phyloP scores from a whole-genome alignment of 1,284 basidiomycete species.

The Apiotrichum veenhuisii region DNA sequence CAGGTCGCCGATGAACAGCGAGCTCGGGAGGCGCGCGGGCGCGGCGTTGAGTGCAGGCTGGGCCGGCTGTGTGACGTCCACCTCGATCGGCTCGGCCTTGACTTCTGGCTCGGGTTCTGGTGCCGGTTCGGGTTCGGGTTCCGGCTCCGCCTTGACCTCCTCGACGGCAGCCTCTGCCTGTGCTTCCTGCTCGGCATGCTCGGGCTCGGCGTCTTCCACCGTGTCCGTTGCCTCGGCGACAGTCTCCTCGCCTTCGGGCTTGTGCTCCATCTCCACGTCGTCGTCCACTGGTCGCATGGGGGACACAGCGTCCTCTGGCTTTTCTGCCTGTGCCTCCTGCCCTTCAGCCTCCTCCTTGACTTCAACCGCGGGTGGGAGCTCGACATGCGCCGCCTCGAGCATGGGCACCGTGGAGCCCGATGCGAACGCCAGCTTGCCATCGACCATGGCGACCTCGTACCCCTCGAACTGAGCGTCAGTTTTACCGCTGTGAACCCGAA shows the following conservation, averaged over 20 bases:
- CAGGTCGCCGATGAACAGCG: constrained; percentile 92
- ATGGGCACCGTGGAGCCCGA: constrained; percentile 66
- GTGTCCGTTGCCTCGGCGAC: neutral
- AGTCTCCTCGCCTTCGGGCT: neutral
- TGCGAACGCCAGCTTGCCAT: constrained; percentile 74
- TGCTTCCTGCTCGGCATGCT: neutral
- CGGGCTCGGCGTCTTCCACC: neutral
- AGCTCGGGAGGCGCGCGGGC: constrained; percentile 69
- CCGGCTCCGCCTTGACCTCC: neutral
- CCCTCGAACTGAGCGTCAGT: constrained; percentile 73
- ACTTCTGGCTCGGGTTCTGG: constrained; percentile 1
- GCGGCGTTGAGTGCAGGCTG: constrained; percentile 50
- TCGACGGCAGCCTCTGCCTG: neutral
- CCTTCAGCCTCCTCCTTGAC: constrained; percentile 13
- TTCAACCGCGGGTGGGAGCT: constrained; percentile 53
- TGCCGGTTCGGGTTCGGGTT: neutral
- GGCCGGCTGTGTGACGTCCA: constrained; percentile 6
- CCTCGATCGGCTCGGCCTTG: constrained; percentile 2
- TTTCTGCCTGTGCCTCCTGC: neutral
- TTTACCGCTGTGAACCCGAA: too few species aligned
- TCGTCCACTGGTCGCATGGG: neutral
- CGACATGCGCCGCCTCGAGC: constrained; percentile 56
- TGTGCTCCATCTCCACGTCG: neutral
- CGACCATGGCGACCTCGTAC: constrained; percentile 89
- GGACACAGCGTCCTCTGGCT: neutral